Conservation (phyloP, 257 asterid species). For the Jacaranda copaia region DNA sequence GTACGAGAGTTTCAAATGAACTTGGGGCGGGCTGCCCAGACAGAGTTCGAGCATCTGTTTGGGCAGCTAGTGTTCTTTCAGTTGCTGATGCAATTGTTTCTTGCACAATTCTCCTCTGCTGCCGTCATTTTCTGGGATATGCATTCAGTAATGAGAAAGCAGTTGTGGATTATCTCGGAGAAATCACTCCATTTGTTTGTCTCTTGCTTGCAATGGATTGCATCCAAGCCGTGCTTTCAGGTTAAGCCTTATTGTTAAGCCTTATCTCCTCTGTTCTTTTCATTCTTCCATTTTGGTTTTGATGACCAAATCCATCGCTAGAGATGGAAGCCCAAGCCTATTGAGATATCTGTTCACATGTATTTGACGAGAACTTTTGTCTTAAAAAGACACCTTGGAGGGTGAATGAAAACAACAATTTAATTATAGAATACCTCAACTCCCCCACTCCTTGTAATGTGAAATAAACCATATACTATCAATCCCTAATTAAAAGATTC, state of each 20-base stretch:
- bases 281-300: neutral
- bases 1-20: slow-evolving; percentile 68
- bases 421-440: too few relatives aligned
- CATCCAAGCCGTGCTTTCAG: slow-evolving; percentile 61
- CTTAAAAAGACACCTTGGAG: too few relatives aligned
- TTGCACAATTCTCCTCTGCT: slow-evolving; percentile 45
- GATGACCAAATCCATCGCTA: too few relatives aligned
- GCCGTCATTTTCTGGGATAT: slow-evolving; percentile 51
- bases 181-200: slow-evolving; percentile 48
- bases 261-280: neutral
- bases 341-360: too few relatives aligned
- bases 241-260: slow-evolving; percentile 40
- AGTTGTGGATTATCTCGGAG: slow-evolving; percentile 48
- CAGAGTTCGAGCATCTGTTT: slow-evolving; percentile 51
- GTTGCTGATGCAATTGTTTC: slow-evolving; percentile 51
- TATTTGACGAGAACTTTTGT: too few relatives aligned
- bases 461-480: too few relatives aligned
- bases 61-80: slow-evolving; percentile 51
- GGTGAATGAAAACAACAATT: too few relatives aligned
- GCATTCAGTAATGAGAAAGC: slow-evolving; percentile 57
- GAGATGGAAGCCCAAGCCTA: too few relatives aligned
- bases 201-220: slow-evolving; percentile 54
- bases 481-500: too few relatives aligned
- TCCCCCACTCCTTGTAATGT: too few relatives aligned
- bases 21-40: slow-evolving; percentile 61